Evolutionary conservation across 306 rosid species (phyloP).

Genomic region (Parietaria judaica): DNA sequence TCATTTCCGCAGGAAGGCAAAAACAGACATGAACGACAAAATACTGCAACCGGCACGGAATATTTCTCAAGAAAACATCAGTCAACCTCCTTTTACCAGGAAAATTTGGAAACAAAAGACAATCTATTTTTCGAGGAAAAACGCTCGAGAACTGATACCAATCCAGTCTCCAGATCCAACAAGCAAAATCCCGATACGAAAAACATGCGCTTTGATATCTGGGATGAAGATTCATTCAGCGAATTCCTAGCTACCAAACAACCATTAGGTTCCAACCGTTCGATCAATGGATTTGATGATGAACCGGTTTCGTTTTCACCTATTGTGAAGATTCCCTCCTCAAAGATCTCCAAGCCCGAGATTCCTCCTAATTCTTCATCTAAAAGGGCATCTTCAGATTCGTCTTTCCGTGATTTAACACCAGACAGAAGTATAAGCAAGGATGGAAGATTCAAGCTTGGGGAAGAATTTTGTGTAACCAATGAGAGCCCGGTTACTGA

Average conservation of each 20-base stretch:
- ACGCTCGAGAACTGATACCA: constrained; percentile 30
- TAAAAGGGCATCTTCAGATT: constrained; percentile 22
- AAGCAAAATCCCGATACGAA: constrained; percentile 36
- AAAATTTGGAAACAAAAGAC: constrained; percentile 28
- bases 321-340: constrained; percentile 34
- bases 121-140: constrained; percentile 43
- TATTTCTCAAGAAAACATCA: constrained; percentile 32
- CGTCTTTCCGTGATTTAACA: constrained; percentile 28
- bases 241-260: constrained; percentile 26
- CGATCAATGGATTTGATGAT: constrained; percentile 27
- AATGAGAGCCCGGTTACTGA: constrained; percentile 30
- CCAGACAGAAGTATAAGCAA: constrained; percentile 49
- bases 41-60: constrained; percentile 19
- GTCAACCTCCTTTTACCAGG: constrained; percentile 37
- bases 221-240: constrained; percentile 39
- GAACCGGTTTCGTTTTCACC: constrained; percentile 34
- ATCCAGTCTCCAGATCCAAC: constrained; percentile 33
- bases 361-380: constrained; percentile 26
- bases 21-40: constrained; percentile 7
- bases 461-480: constrained; percentile 30
- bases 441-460: constrained; percentile 25
- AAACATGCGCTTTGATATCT: constrained; percentile 26
- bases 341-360: constrained; percentile 30
- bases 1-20: constrained; percentile 12
- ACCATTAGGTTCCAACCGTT: constrained; percentile 28